Evolutionary conservation across 306 rosid species (phyloP), one percentile per base, ranked within the genome.

Genomic region (Fragaria vesca): DNA sequence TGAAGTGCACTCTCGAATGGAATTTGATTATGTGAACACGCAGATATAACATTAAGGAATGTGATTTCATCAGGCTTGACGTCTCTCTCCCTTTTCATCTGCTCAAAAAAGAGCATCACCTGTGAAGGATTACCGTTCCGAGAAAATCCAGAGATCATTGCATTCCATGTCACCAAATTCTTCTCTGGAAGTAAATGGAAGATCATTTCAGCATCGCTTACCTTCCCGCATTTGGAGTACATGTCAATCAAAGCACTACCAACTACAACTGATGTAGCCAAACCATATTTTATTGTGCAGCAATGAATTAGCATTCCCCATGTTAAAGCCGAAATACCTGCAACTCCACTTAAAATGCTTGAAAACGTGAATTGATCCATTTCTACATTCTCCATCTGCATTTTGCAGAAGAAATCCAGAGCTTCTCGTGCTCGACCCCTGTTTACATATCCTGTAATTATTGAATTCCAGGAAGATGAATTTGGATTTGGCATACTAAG

Each of bases 161-260:
- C 78, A 66, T 90, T 92, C 97, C 97, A 92, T 67, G 90, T 83
- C 54, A 90, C 82, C 82, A 90, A 48, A 83, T 90, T 92, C 81
- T 80, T 88, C 4, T 70, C 34, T 50, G 89, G 77, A n/a, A 89
- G 76, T 15, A 82, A 72, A 26, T 65, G 69, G 74, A 92, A 92
- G 66, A 90, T 81, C 38, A 81, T 79, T 77, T 87, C 91, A 0
- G 97, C 89, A 79, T 75, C 28, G 30, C 72, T 75, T 26, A 79
- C 84, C 21, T 67, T 75, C 57, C 97, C 97, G 70, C 97, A 90
- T 79, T 90, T 92, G 65, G 96, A 90, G 87, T 92, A 90, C 97
- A 90, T 86, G 65, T 88, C 90, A 17, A 92, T 82, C 8, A 92
- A 76, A 52, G 97, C 80, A 68, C 89, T 88, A 38, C 92, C 97